Evolutionary conservation across 345 rosid genomes (phyloP).

Genomic region (Dimocarpus longan): DNA sequence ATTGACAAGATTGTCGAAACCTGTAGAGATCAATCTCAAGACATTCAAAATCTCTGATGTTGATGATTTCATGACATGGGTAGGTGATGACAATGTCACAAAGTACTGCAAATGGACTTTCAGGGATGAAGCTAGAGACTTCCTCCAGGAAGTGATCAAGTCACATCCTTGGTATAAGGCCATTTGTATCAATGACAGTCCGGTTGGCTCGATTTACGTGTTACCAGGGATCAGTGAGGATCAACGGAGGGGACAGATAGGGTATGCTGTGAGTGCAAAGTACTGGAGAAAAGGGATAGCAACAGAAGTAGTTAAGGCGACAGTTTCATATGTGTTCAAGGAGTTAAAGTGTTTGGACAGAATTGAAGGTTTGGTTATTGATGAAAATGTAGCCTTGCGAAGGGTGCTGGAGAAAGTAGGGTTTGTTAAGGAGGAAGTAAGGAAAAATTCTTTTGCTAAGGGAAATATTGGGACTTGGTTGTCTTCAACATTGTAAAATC

Average conservation of each 20-base stretch:
- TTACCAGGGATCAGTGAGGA: constrained; percentile 19
- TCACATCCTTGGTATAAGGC: constrained; percentile 27
- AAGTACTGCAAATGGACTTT: constrained; percentile 22
- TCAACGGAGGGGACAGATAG: constrained; percentile 26
- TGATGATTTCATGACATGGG: constrained; percentile 27
- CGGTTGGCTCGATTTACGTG: constrained; percentile 20
- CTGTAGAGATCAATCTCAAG: not conserved
- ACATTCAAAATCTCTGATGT: constrained; percentile 16
- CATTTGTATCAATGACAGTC: constrained; percentile 14
- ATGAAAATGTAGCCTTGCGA: constrained; percentile 18
- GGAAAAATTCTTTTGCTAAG: constrained; percentile 13
- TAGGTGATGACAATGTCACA: constrained; percentile 26
- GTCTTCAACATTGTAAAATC: not conserved
- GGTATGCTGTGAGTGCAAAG: constrained; percentile 14
- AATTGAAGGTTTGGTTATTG: constrained; percentile 9
- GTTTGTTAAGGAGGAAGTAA: constrained; percentile 3
- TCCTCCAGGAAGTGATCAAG: constrained; percentile 19
- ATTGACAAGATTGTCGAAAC: not conserved
- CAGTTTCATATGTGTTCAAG: not conserved
- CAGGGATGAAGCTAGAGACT: constrained; percentile 13
- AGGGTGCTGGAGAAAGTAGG: constrained; percentile 22
- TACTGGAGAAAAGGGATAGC: constrained; percentile 26
- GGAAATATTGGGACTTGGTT: constrained; percentile 4
- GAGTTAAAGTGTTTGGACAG: constrained; percentile 9
- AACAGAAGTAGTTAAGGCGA: constrained; percentile 18